Base-by-base conservation (phyloP, 805 yeast genomes). In the Starmerella ratchasimensis region DNA sequence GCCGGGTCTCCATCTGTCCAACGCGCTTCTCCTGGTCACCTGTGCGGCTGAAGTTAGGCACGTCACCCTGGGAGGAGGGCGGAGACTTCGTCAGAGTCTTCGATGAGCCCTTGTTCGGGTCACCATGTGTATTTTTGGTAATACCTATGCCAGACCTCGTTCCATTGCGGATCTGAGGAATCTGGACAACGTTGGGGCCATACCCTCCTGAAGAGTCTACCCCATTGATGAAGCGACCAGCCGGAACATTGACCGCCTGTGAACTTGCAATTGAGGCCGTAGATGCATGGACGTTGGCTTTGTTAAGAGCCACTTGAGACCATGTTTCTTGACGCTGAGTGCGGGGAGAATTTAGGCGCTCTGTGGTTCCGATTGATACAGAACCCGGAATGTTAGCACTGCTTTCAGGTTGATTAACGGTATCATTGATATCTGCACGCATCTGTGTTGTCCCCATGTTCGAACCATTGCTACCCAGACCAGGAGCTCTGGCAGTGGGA, bases 131-230 rank as follows among this genome's bases (percentile, higher is more conserved):
- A 42, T 7, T 31, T 33, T 13, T 19, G 22, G 32, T 35, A 37
- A 24, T 41, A n/a, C n/a, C n/a, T n/a, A n/a, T n/a, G n/a, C n/a
- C n/a, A n/a, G n/a, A n/a, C n/a, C n/a, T 28, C 14, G 11, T 9
- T 3, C 22, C 37, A 17, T 40, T 28, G 31, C 56, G 38, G 21
- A 54, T 37, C 17, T 45, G 43, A 1, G 59, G 56, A 13, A 55
- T 41, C 5, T 53, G 53, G 3, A 53, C 55, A 3, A 53, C 59
- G 26, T 50, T 50, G 2, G 57, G 56, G 5, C 57, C 57, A 30
- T 41, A 54, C 16, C 41, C 24, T 7, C 29, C 38, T 5, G 44
- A 14, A 15, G 31, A 26, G 11, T 48, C 50, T 3, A 50, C 43
- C 8, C 54, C 59, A n/a, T 45, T 31, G 13, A 53, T 32, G 28